Evolutionary conservation across 257 asterid genomes (phyloP).

Genomic region (Solanum bukasovii): DNA sequence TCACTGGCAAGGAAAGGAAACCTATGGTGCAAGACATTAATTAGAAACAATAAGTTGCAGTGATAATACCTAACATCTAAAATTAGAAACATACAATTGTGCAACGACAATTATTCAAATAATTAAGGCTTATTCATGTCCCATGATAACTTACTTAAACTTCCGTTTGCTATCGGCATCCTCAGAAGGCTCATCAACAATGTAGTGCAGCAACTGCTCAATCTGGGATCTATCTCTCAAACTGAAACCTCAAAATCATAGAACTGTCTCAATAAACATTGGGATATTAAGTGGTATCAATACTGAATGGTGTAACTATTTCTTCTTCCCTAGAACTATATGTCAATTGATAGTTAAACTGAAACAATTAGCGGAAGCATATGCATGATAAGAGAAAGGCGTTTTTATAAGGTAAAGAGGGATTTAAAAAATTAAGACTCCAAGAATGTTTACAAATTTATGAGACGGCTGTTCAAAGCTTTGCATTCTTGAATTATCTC

Average conservation of each 20-base stretch:
- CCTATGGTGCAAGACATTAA: constrained; percentile 27
- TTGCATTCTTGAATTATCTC: constrained; percentile 99
- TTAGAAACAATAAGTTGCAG: constrained; percentile 6
- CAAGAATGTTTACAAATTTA: constrained; percentile 58
- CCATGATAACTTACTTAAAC: constrained; percentile 59
- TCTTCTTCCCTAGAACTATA: background rate
- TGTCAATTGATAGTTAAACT: background rate
- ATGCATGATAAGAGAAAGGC: background rate
- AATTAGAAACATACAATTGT: background rate
- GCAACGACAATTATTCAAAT: background rate
- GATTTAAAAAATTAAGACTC: background rate
- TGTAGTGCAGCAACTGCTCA: constrained; percentile 72
- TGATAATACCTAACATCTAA: constrained; percentile 1
- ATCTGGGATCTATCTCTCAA: constrained; percentile 89
- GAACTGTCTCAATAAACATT: background rate
- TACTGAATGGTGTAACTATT: background rate
- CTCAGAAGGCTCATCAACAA: constrained; percentile 76
- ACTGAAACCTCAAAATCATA: constrained; percentile 34
- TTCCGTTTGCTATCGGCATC: constrained; percentile 77
- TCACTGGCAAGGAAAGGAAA: constrained; percentile 96
- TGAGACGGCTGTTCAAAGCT: constrained; percentile 89
- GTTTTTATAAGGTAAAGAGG: background rate
- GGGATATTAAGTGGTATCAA: background rate
- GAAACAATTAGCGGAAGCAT: background rate
- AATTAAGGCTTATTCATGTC: background rate